Conservation (phyloP, 2,329 filamentous ascomycete genomes). For the Monilinia polystroma region DNA sequence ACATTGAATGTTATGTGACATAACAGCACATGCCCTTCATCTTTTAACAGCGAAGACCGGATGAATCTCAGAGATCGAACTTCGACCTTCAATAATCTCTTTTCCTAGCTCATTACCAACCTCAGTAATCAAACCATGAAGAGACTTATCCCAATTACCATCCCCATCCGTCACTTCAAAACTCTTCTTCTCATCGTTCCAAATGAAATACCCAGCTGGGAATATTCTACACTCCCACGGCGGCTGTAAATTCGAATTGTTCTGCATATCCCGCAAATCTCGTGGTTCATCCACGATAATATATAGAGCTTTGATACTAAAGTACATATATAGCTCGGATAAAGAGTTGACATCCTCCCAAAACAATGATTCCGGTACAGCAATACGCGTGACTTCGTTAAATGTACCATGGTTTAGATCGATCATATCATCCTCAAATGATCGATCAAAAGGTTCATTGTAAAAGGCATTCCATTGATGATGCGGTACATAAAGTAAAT, state of each 20-base stretch:
- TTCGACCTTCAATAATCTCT: neutral
- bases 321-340: neutral
- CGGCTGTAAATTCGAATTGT: neutral
- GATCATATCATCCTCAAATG: neutral
- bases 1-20: neutral
- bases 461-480: neutral
- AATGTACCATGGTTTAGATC: neutral
- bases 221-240: neutral
- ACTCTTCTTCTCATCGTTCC: neutral
- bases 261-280: neutral
- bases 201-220: neutral
- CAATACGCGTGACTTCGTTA: neutral
- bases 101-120: neutral
- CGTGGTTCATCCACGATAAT: neutral
- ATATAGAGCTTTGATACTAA: neutral
- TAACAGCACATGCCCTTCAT: neutral
- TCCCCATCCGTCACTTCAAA: neutral
- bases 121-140: neutral
- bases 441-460: neutral
- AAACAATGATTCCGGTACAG: neutral
- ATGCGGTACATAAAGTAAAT: neutral
- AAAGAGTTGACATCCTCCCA: neutral
- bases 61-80: neutral
- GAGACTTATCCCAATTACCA: neutral
- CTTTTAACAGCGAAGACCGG: neutral